Conservation (phyloP, 441 rosid genomes). For the Jatropha multifida region DNA sequence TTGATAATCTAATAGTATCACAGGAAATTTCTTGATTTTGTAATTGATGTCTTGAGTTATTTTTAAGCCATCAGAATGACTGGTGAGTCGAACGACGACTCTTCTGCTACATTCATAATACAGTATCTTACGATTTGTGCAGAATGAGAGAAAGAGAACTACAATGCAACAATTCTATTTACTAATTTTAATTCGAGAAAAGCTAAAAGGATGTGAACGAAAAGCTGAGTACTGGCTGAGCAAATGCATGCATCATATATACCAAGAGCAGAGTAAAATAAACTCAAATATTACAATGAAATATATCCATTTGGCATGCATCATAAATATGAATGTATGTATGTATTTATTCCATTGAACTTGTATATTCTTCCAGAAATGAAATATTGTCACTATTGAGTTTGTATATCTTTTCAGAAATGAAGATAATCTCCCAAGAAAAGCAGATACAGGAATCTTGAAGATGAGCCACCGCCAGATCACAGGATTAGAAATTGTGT, state of each 20-base stretch:
- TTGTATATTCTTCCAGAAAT: slow-evolving; percentile 37
- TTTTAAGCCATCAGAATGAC: too few relatives aligned
- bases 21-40: too few relatives aligned
- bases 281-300: slow-evolving; percentile 1
- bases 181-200: too few relatives aligned
- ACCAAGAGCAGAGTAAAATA: background rate
- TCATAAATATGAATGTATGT: background rate
- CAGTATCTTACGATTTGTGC: too few relatives aligned
- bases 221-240: too few relatives aligned
- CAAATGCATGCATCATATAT: background rate
- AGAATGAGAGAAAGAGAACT: too few relatives aligned
- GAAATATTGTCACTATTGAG: slow-evolving; percentile 15
- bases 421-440: slow-evolving; percentile 12
- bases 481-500: slow-evolving; percentile 24
- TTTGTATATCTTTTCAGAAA: slow-evolving; percentile 33
- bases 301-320: slow-evolving; percentile 11
- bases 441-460: slow-evolving; percentile 16
- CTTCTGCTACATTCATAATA: too few relatives aligned
- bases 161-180: too few relatives aligned
- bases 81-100: too few relatives aligned
- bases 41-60: too few relatives aligned
- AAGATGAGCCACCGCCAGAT: slow-evolving; percentile 17
- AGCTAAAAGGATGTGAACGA: too few relatives aligned
- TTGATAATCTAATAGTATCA: too few relatives aligned
- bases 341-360: slow-evolving; percentile 33